Percentiles rank a stretch among this genome's conserved stretches.
These are phyloP conservation scores for Alternaria panax DNA, from an alignment of 2,329 filamentous ascomycete genomes.

Conservation along the genomic window DNA sequence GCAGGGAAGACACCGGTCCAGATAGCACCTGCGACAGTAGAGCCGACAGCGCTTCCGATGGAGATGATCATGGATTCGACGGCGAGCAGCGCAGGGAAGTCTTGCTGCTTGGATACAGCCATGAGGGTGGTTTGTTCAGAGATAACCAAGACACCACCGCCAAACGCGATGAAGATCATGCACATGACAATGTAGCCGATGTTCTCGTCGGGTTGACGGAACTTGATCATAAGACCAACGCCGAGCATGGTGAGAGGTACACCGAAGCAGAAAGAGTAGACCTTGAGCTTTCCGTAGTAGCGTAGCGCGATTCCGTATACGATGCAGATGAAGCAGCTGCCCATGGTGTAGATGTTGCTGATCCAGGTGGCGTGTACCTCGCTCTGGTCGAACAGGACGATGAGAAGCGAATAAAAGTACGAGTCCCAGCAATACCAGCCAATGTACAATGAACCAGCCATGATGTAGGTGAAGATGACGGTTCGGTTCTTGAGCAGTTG, in stretches of 20 bases:
- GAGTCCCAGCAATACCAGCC: constrained; percentile 51
- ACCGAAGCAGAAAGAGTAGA: constrained; percentile 38
- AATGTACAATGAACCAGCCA: constrained; percentile 51
- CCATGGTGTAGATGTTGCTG: constrained; percentile 51
- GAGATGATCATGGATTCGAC: constrained; percentile 67
- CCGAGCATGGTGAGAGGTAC: constrained; percentile 46
- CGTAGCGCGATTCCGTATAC: constrained; percentile 40
- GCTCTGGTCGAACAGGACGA: constrained; percentile 50
- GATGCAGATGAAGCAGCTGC: constrained; percentile 41
- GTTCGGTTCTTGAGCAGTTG: constrained; percentile 59
- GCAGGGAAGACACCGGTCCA: constrained; percentile 68
- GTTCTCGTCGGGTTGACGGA: constrained; percentile 45
- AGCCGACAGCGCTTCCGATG: constrained; percentile 57
- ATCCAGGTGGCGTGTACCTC: constrained; percentile 49
- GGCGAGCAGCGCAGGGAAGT: constrained; percentile 43
- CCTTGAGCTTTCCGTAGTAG: constrained; percentile 42
- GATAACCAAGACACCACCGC: constrained; percentile 45
- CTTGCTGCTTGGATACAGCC: constrained; percentile 43
- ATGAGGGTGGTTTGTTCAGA: constrained; percentile 46
- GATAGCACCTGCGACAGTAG: constrained; percentile 68
- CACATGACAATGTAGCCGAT: constrained; percentile 48
- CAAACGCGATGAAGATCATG: constrained; percentile 47
- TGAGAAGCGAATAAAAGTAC: constrained; percentile 53
- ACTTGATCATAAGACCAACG: constrained; percentile 49
- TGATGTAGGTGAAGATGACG: constrained; percentile 61